These are phyloP conservation scores for Forsythia viridissima DNA, from an alignment of 257 asterid genomes.

Conservation along the genomic window DNA sequence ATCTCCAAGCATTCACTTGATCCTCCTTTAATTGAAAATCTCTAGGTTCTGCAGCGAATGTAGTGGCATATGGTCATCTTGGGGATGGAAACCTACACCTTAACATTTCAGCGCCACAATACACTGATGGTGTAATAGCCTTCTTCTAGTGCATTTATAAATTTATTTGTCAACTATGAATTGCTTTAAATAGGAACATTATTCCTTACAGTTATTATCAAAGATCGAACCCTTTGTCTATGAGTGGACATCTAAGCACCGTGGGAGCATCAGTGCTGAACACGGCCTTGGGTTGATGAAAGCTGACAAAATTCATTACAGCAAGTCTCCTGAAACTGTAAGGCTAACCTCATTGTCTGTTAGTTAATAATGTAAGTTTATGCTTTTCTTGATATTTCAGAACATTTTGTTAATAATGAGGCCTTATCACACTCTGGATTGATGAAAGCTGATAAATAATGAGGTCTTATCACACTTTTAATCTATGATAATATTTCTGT, in stretches of 20 bases:
- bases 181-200: conserved; percentile 10
- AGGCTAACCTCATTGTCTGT: conserved; percentile 30
- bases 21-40: background rate
- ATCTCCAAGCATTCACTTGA: conserved; percentile 5
- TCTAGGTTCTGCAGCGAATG: conserved; percentile 65
- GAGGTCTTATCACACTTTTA: background rate
- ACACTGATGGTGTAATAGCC: conserved; percentile 61
- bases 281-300: conserved; percentile 98
- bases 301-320: conserved; percentile 86
- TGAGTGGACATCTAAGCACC: conserved; percentile 95
- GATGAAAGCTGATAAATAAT: background rate
- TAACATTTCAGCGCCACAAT: conserved; percentile 72
- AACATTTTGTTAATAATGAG: background rate
- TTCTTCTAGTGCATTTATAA: conserved; percentile 19
- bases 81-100: conserved; percentile 98
- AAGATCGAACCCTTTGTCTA: conserved; percentile 92
- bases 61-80: conserved; percentile 92
- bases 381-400: conserved; percentile 3
- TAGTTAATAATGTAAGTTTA: background rate
- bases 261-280: conserved; percentile 97
- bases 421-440: background rate
- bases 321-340: conserved; percentile 89
- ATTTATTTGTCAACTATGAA: conserved; percentile 15
- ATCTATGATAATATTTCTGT: background rate
- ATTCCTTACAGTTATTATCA: conserved; percentile 60